These are phyloP conservation scores for Leccinum arenicola DNA, from an alignment of 768 basidiomycete species.

Conservation along the genomic window DNA sequence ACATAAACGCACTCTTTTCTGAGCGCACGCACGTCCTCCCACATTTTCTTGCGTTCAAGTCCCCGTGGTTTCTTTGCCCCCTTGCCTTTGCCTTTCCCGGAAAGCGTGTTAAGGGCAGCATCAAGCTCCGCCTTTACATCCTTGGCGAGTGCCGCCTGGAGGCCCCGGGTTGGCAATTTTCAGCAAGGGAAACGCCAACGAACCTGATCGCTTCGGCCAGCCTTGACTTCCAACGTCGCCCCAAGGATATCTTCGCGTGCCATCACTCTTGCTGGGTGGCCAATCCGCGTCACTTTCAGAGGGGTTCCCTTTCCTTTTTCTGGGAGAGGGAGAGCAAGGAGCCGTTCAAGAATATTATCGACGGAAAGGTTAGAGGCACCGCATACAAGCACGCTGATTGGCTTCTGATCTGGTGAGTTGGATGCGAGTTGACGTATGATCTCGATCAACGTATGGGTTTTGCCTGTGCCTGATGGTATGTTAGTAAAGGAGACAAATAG, in stretches of 20 bases:
- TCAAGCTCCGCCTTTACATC: slow-evolving; percentile 91
- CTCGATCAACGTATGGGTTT: slow-evolving; percentile 94
- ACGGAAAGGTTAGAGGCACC: slow-evolving; percentile 94
- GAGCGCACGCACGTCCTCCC: slow-evolving; percentile 82
- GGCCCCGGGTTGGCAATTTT: not conserved
- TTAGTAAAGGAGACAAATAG: not conserved
- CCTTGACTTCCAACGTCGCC: slow-evolving; percentile 70
- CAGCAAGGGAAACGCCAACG: not conserved
- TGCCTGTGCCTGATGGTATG: slow-evolving; percentile 68
- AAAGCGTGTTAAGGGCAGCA: slow-evolving; percentile 56
- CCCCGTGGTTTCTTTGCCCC: slow-evolving; percentile 73
- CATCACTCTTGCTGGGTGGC: slow-evolving; percentile 94
- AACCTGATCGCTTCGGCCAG: slow-evolving; percentile 70
- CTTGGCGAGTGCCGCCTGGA: slow-evolving; percentile 73
- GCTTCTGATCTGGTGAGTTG: slow-evolving; percentile 40
- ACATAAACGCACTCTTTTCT: slow-evolving; percentile 74
- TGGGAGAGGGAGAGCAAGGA: slow-evolving; percentile 57
- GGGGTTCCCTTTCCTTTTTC: slow-evolving; percentile 42
- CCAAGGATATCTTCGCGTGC: slow-evolving; percentile 62
- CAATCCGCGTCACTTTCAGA: slow-evolving; percentile 79
- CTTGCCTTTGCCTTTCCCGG: slow-evolving; percentile 71
- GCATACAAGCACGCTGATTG: slow-evolving; percentile 75
- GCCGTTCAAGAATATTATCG: slow-evolving; percentile 90
- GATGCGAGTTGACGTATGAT: slow-evolving; percentile 81
- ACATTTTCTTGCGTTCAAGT: slow-evolving; percentile 75